Evolutionary conservation across 2,329 filamentous ascomycete genomes (phyloP).

Genomic region (Ustulina deusta): DNA sequence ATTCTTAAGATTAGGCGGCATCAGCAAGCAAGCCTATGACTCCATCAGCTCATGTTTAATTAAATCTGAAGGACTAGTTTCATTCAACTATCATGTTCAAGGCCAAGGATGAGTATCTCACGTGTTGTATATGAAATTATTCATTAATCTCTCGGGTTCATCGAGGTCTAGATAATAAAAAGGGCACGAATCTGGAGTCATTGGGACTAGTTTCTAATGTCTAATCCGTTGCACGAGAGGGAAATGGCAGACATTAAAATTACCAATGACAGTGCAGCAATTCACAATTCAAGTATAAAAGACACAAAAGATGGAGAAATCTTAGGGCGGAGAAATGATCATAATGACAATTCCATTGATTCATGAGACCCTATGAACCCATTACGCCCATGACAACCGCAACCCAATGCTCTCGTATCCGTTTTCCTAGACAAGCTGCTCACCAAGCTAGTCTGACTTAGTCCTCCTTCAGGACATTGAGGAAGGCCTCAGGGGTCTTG

Average conservation of each 20-base stretch:
- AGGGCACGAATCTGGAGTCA: not conserved
- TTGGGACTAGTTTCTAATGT: not conserved
- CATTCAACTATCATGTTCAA: not conserved
- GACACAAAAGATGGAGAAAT: not conserved
- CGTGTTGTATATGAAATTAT: too few relatives aligned
- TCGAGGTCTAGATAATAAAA: too few relatives aligned
- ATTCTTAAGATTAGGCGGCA: not conserved
- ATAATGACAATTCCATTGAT: constrained; percentile 51
- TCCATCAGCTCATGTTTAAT: not conserved
- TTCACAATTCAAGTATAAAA: constrained; percentile 7
- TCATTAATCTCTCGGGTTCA: too few relatives aligned
- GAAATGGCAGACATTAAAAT: not conserved
- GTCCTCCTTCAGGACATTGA: constrained; percentile 49
- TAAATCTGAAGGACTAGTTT: not conserved
- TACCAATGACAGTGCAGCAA: not conserved
- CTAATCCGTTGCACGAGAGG: not conserved
- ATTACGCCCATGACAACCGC: constrained; percentile 51
- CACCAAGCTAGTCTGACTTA: constrained; percentile 52
- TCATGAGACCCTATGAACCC: constrained; percentile 52
- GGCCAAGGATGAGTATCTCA: too few relatives aligned
- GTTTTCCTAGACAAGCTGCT: constrained; percentile 51
- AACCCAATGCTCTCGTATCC: constrained; percentile 43
- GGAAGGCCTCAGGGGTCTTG: constrained; percentile 50
- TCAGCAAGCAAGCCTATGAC: not conserved
- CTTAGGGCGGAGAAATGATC: constrained; percentile 39